Evolutionary conservation across 169 alveolate genomes (phyloP), one percentile per base, ranked within the genome.

Genomic region (Amoebophrya sp.): DNA sequence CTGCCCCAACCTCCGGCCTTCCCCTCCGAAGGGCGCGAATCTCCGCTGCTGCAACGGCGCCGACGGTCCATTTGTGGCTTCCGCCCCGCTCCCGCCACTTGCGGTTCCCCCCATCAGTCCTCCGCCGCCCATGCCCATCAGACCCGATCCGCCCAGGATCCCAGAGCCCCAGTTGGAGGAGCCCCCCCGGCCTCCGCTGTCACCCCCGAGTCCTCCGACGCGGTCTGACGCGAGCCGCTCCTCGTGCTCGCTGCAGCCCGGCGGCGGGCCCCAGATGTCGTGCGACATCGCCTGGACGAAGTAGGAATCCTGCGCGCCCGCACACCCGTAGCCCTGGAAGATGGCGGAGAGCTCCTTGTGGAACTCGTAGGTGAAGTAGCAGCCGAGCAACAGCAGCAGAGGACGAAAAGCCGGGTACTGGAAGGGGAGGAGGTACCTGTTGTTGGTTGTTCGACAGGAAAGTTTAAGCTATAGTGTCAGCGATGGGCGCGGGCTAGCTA

Each of bases 171-270:
- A 42, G 48, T 42, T 42, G 20, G 4, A 13, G 20, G 48, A 13
- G 20, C 20, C 48, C 20, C 20, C 20, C 20, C 13, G 4, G 48
- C 48, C 13, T 4, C 13, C 13, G 48, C 4, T 42, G 34, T 29
- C 26, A 2, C 23, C 4, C 78, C 78, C 34, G 26, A n/a, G 4
- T 58, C 78, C 78, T 23, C 78, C 26, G n/a, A n/a, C n/a, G n/a
- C n/a, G n/a, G n/a, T n/a, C n/a, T n/a, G n/a, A n/a, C n/a, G n/a
- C n/a, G n/a, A 16, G 78, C 39, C 78, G 78, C 78, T 13, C 78
- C 78, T 58, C 78, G 34, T 58, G 78, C 78, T 58, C 78, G 78
- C 78, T 58, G 78, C 78, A 58, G 10, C 78, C 78, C 7, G 78
- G 78, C 2, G 78, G 78, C 29, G 4, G 0, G 26, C 78, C 78